A percentile compares a stretch with the other conserved stretches of the same genome.
These are phyloP conservation scores for Trichoderma gracile DNA, from an alignment of 2,329 filamentous ascomycete genomes.

Conservation along the genomic window DNA sequence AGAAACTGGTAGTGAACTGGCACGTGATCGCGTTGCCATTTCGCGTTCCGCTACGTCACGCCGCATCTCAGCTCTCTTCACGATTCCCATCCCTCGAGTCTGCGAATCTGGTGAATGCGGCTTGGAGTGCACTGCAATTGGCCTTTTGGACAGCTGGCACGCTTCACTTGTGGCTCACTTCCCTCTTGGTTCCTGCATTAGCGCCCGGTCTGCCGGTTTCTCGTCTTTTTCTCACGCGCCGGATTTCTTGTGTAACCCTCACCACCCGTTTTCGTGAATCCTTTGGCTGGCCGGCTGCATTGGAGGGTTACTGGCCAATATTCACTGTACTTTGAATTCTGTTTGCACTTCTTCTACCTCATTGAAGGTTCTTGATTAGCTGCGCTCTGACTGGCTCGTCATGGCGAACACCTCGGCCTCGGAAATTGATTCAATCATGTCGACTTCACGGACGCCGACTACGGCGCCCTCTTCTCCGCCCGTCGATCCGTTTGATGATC, in stretches of 20 bases:
- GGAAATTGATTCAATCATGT: slow-evolving; percentile 37
- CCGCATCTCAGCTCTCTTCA: slow-evolving; percentile 16
- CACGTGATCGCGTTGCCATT: slow-evolving; percentile 40
- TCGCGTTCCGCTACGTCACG: slow-evolving; percentile 40
- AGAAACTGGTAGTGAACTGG: background rate
- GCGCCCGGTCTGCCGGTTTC: background rate
- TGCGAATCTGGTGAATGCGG: slow-evolving; percentile 3
- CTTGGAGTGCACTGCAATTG: background rate
- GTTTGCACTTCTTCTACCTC: background rate
- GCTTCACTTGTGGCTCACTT: slow-evolving; percentile 11
- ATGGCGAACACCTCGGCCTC: slow-evolving; percentile 39
- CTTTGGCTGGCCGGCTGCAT: slow-evolving; percentile 1
- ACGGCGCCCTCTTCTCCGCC: slow-evolving; percentile 44
- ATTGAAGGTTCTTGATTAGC: background rate
- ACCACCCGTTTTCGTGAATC: background rate
- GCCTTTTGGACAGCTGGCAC: background rate
- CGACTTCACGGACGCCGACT: slow-evolving; percentile 36
- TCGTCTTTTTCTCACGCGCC: background rate
- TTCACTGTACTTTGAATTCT: background rate
- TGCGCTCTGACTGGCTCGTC: background rate
- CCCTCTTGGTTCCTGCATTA: slow-evolving; percentile 1
- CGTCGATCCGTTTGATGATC: slow-evolving; percentile 27
- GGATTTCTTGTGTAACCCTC: background rate
- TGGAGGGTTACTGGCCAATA: background rate
- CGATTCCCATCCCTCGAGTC: slow-evolving; percentile 3